phyloP scores from a whole-genome alignment of 2,329 filamentous ascomycete genomes.

The Teratosphaeria viscida region DNA sequence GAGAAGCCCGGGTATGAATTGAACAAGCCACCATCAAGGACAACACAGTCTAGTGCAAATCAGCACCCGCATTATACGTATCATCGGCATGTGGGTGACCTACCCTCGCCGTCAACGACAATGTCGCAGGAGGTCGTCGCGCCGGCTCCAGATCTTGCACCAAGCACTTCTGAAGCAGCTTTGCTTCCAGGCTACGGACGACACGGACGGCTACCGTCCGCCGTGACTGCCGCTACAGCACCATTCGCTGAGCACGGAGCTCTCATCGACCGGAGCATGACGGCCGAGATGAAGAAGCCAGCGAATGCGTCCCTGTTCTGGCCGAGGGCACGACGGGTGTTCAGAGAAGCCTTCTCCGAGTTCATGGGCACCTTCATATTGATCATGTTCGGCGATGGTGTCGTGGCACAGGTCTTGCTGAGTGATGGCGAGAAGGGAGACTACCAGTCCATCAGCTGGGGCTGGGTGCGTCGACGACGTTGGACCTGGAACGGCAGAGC shows the following conservation, averaged over 20 bases:
- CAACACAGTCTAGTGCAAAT: neutral
- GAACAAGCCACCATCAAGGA: neutral
- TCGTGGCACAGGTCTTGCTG: slow-evolving; percentile 58
- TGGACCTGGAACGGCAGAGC: neutral
- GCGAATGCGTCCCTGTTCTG: slow-evolving; percentile 35
- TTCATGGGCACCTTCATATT: slow-evolving; percentile 60
- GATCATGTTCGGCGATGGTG: slow-evolving; percentile 57
- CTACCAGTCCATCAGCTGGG: slow-evolving; percentile 40
- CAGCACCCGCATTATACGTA: neutral
- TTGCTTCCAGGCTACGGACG: neutral
- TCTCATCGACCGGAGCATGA: slow-evolving; percentile 5
- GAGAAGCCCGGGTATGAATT: neutral
- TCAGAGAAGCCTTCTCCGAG: slow-evolving; percentile 53
- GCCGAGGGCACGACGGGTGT: slow-evolving; percentile 41
- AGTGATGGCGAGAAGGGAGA: slow-evolving; percentile 39
- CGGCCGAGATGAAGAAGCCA: slow-evolving; percentile 12
- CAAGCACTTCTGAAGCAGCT: neutral
- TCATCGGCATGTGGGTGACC: neutral
- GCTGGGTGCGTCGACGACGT: slow-evolving; percentile 12
- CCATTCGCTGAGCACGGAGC: slow-evolving; percentile 7
- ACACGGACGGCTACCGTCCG: neutral
- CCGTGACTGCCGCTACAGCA: neutral
- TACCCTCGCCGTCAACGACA: neutral
- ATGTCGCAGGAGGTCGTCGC: neutral
- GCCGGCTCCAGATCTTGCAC: neutral